A percentile compares a stretch with the other conserved stretches of the same genome.
These are phyloP conservation scores for Athelia psychrophila DNA, from an alignment of 1,284 basidiomycete species.

Conservation along the genomic window DNA sequence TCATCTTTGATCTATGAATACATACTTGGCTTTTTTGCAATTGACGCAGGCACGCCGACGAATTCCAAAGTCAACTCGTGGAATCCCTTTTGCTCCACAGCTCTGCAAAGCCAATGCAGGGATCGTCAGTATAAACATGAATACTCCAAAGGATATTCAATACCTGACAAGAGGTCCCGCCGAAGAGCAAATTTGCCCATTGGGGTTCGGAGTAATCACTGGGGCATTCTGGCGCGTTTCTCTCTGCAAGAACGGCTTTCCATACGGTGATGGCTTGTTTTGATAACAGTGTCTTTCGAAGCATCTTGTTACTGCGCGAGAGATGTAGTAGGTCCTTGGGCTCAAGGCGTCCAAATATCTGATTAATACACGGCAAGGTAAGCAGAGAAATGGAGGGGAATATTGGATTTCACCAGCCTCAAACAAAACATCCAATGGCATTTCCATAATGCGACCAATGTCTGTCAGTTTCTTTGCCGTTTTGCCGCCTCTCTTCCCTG, in stretches of 20 bases:
- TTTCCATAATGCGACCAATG: neutral
- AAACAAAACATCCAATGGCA: slow-evolving; percentile 1
- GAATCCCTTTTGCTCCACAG: slow-evolving; percentile 22
- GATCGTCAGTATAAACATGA: neutral
- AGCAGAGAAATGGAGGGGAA: neutral
- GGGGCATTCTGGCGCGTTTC: slow-evolving; percentile 24
- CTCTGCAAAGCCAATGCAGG: slow-evolving; percentile 10
- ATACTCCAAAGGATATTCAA: neutral
- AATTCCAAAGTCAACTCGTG: slow-evolving; percentile 28
- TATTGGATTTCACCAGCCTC: neutral
- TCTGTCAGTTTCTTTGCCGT: slow-evolving; percentile 4
- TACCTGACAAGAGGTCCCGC: slow-evolving; percentile 24
- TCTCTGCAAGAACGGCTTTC: slow-evolving; percentile 21
- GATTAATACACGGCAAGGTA: neutral
- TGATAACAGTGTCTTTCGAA: slow-evolving; percentile 22
- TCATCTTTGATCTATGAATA: neutral
- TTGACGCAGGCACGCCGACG: slow-evolving; percentile 24
- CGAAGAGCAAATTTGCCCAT: slow-evolving; percentile 32
- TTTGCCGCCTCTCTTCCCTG: neutral
- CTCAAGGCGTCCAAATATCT: slow-evolving; percentile 24
- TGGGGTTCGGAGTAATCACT: slow-evolving; percentile 24
- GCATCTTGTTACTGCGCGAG: slow-evolving; percentile 23
- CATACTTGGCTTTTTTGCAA: slow-evolving; percentile 29
- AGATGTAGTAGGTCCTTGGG: slow-evolving; percentile 30
- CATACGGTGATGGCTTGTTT: slow-evolving; percentile 21